Conservation (phyloP, 768 basidiomycete species). For the Mycena filopes region DNA sequence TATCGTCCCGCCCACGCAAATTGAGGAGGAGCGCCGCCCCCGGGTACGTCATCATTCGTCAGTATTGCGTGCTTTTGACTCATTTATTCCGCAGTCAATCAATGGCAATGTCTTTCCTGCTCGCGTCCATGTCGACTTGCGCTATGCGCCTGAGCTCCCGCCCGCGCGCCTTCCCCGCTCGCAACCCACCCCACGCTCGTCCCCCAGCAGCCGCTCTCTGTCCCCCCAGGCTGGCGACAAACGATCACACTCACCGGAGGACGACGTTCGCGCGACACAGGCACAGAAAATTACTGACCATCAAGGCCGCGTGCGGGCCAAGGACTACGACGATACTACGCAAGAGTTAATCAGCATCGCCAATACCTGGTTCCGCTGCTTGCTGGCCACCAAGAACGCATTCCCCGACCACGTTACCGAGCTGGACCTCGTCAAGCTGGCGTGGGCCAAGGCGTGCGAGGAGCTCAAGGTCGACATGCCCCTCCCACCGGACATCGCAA, state of each 20-base stretch:
- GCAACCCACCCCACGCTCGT: too few relatives aligned
- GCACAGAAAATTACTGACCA: conserved; percentile 1
- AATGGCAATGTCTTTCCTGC: conserved; percentile 12
- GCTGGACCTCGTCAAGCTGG: conserved; percentile 14
- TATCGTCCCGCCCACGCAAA: neutral
- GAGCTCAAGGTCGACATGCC: conserved; percentile 19
- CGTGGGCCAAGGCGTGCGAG: conserved; percentile 30
- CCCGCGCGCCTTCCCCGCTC: too few relatives aligned
- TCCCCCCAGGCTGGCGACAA: conserved; percentile 13
- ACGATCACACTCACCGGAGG: conserved; percentile 8
- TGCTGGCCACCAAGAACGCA: conserved; percentile 31
- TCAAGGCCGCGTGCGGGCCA: conserved; percentile 21
- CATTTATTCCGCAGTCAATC: neutral
- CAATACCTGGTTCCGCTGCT: conserved; percentile 27
- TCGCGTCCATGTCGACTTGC: conserved; percentile 13
- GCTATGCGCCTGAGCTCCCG: too few relatives aligned
- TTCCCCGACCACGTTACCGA: conserved; percentile 36
- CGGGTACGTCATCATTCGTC: neutral
- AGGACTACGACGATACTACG: conserved; percentile 30
- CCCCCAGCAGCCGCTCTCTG: neutral
- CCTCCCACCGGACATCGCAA: conserved; percentile 31
- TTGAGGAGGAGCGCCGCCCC: neutral
- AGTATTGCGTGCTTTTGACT: too few relatives aligned
- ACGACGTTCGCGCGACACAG: conserved; percentile 8
- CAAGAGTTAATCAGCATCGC: conserved; percentile 37